These are phyloP conservation scores for Nakaseomyces uthaithaninus DNA, from an alignment of 1,139 yeast genomes.

Conservation along the genomic window DNA sequence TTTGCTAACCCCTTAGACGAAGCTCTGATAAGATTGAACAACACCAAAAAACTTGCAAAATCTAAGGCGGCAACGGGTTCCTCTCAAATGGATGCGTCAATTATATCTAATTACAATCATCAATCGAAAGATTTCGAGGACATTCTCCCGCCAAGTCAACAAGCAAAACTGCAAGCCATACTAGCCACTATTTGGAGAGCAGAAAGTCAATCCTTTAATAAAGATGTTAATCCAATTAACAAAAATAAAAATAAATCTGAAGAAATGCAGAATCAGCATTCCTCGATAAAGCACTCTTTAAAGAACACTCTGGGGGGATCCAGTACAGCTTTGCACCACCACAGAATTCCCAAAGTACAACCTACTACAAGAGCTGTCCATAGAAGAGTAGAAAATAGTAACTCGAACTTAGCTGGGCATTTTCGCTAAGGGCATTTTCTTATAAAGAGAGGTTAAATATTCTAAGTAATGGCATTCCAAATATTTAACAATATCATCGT, in stretches of 20 bases:
- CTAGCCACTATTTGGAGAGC: conserved; percentile 28
- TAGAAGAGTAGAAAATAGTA: conserved; percentile 26
- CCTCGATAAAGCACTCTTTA: conserved; percentile 17
- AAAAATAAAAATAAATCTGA: conserved; percentile 10
- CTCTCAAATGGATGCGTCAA: conserved; percentile 6
- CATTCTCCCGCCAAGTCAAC: conserved; percentile 18
- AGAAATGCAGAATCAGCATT: conserved; percentile 9
- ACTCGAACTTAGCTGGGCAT: not conserved
- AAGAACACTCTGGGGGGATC: conserved; percentile 18
- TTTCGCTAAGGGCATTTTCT: not conserved
- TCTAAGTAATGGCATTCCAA: not conserved
- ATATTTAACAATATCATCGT: too few species aligned
- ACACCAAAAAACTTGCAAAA: conserved; percentile 12
- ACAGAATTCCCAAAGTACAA: conserved; percentile 27
- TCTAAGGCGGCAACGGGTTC: conserved; percentile 11
- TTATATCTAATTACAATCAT: conserved; percentile 1
- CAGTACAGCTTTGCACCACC: conserved; percentile 20
- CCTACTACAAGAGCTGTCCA: conserved; percentile 32
- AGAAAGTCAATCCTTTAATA: conserved; percentile 23
- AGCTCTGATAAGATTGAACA: conserved; percentile 43
- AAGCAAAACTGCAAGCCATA: conserved; percentile 21
- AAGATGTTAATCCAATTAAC: conserved; percentile 22
- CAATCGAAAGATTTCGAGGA: conserved; percentile 17
- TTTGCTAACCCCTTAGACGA: conserved; percentile 62
- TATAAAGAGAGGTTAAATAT: too few species aligned